Evolutionary conservation across 2,329 filamentous ascomycete genomes (phyloP).

Genomic region (Botrytis aclada): DNA sequence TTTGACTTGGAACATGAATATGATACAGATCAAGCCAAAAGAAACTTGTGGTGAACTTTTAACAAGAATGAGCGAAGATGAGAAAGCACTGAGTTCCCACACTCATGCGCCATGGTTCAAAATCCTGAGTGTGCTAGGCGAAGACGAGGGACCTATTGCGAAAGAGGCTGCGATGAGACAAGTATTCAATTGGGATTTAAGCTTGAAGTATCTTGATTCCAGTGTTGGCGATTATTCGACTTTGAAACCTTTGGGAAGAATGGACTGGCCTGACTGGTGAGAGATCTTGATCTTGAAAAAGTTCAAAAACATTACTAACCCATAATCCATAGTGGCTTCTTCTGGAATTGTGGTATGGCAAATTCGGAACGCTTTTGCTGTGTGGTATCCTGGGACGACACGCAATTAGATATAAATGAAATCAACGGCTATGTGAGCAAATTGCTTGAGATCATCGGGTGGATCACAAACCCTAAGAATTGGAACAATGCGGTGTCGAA

Average conservation of each 20-base stretch:
- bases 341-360: slow-evolving; percentile 4
- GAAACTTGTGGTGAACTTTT: slow-evolving; percentile 2
- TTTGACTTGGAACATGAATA: slow-evolving; percentile 1
- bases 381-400: neutral
- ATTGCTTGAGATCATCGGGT: slow-evolving; percentile 8
- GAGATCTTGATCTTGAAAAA: neutral
- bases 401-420: neutral
- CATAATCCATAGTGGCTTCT: neutral
- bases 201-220: neutral
- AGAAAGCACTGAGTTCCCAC: neutral
- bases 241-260: neutral
- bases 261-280: slow-evolving; percentile 8
- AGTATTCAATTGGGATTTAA: neutral
- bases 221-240: neutral
- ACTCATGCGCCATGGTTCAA: slow-evolving; percentile 7
- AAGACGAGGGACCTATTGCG: neutral
- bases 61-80: neutral
- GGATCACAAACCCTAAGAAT: neutral
- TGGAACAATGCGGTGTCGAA: slow-evolving; percentile 5
- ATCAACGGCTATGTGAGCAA: slow-evolving; percentile 4
- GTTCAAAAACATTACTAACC: neutral
- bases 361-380: neutral
- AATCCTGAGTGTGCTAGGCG: neutral
- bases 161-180: slow-evolving; percentile 3
- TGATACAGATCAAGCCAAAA: neutral